A percentile compares a stretch with the other conserved stretches of the same genome.
Evolutionary conservation across 139 green algal species (phyloP).

Genomic region (Coelastrella sp.): DNA sequence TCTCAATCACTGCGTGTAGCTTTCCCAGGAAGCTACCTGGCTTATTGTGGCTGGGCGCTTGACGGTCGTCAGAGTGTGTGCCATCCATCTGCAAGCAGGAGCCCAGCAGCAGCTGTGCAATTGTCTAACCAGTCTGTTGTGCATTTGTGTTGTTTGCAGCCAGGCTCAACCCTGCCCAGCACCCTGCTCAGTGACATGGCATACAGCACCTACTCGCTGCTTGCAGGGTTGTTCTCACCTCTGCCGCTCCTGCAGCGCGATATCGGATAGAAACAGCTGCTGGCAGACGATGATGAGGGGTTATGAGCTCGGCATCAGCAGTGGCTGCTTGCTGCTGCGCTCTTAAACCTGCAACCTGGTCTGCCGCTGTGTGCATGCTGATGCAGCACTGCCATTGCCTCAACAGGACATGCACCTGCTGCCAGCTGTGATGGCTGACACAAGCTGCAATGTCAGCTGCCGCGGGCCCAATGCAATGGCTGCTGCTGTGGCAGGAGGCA

Average conservation of each 20-base stretch:
- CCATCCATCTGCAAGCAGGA: conserved; percentile 8
- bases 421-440: not conserved
- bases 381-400: conserved; percentile 35
- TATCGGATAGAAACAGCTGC: not conserved
- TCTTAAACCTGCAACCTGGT: not conserved
- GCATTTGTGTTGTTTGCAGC: too few relatives aligned
- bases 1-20: not conserved
- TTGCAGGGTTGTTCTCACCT: not conserved
- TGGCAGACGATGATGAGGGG: not conserved
- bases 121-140: not conserved
- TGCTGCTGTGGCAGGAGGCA: not conserved
- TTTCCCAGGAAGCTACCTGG: not conserved
- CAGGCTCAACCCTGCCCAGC: too few relatives aligned
- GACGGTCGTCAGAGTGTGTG: not conserved
- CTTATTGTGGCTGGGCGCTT: not conserved
- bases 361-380: not conserved
- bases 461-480: not conserved
- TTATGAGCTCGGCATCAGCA: not conserved
- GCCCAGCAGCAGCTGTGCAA: not conserved
- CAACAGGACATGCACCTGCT: conserved; percentile 15
- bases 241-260: not conserved
- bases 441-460: conserved; percentile 8
- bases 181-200: not conserved
- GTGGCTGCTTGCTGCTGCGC: not conserved
- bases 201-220: not conserved